phyloP scores from a whole-genome alignment of 2,329 filamentous ascomycete genomes.

The Dactylonectria estremocensis region DNA sequence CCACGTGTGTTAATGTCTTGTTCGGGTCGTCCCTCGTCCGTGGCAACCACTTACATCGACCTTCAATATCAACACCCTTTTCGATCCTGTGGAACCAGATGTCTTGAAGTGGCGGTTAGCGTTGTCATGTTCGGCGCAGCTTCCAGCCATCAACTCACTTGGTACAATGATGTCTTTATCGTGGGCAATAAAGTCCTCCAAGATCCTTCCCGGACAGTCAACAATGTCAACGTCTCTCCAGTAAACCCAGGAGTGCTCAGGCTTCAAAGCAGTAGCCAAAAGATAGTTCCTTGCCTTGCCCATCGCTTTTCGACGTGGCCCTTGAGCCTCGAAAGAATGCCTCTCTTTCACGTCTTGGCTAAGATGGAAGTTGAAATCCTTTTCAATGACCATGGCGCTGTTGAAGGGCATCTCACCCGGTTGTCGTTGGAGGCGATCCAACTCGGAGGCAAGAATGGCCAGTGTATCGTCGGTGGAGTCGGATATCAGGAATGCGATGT shows the following conservation, averaged over 20 bases:
- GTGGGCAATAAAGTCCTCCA: slow-evolving; percentile 96
- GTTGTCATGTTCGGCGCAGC: slow-evolving; percentile 23
- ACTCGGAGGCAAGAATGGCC: slow-evolving; percentile 86
- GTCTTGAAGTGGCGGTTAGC: slow-evolving; percentile 68
- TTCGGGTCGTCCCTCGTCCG: background rate
- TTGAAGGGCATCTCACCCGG: slow-evolving; percentile 87
- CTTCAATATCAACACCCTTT: slow-evolving; percentile 89
- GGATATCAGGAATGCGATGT: slow-evolving; percentile 93
- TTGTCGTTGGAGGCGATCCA: slow-evolving; percentile 89
- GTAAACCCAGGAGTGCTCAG: slow-evolving; percentile 98
- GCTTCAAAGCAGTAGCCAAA: slow-evolving; percentile 85
- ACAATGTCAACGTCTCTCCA: slow-evolving; percentile 98
- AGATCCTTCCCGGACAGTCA: slow-evolving; percentile 87
- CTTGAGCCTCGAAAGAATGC: slow-evolving; percentile 90
- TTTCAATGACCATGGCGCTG: slow-evolving; percentile 88
- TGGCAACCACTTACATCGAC: slow-evolving; percentile 80
- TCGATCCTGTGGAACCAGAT: slow-evolving; percentile 97
- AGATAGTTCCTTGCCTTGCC: slow-evolving; percentile 94
- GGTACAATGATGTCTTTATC: slow-evolving; percentile 94
- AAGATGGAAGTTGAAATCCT: slow-evolving; percentile 86
- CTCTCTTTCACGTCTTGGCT: slow-evolving; percentile 86
- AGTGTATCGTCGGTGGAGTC: slow-evolving; percentile 94
- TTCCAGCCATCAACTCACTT: slow-evolving; percentile 72
- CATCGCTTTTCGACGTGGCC: slow-evolving; percentile 90
- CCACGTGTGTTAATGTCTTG: slow-evolving; percentile 31